These are phyloP conservation scores for Fusarium burgessii DNA, from an alignment of 2,329 filamentous ascomycete species.

Conservation along the genomic window DNA sequence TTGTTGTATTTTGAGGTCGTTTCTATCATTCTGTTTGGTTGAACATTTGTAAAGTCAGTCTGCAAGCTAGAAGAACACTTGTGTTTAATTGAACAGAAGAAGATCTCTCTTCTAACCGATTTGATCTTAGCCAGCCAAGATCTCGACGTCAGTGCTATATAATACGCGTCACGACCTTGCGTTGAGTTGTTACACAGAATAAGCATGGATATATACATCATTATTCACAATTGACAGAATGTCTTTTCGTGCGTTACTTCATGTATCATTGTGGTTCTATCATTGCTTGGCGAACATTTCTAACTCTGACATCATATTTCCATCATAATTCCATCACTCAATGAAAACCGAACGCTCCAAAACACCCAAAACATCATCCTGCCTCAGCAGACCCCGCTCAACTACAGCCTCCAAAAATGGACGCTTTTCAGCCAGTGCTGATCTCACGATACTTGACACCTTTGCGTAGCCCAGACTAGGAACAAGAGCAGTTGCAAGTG, in stretches of 20 bases:
- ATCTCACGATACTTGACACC: constrained; percentile 11
- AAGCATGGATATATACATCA: neutral
- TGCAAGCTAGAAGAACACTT: no score
- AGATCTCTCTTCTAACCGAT: no score
- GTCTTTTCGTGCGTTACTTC: neutral
- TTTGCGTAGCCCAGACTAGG: constrained; percentile 3
- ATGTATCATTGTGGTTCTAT: neutral
- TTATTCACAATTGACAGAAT: neutral
- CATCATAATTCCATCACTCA: neutral
- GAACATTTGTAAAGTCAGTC: no score
- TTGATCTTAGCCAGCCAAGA: no score
- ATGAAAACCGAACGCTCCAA: neutral
- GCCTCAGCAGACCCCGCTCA: constrained; percentile 2
- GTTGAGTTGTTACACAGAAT: neutral
- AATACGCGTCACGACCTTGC: neutral
- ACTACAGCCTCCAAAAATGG: constrained; percentile 4
- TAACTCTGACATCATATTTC: neutral
- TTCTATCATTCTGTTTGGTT: no score
- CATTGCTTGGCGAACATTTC: constrained; percentile 3
- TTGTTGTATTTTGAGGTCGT: no score
- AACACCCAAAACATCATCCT: constrained; percentile 7
- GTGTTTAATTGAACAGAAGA: no score
- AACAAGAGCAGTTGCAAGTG: constrained; percentile 14
- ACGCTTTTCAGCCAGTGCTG: neutral
- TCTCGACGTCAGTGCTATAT: neutral